Evolutionary conservation across 2,329 filamentous ascomycete genomes (phyloP).

Genomic region (Neocatenulostroma microsporum): DNA sequence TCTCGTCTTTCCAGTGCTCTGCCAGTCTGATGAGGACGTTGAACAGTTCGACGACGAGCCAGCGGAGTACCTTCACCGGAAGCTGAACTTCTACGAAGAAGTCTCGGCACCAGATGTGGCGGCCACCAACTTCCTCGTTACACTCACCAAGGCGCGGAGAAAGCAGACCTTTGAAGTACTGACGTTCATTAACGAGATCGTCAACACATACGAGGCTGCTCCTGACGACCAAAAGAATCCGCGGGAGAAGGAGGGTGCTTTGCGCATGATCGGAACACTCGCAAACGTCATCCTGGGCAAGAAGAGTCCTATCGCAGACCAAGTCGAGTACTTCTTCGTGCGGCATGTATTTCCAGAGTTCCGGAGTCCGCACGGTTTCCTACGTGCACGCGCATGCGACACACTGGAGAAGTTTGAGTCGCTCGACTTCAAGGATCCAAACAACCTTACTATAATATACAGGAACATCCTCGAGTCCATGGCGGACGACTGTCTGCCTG

Average conservation of each 20-base stretch:
- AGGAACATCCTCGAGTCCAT: conserved; percentile 94
- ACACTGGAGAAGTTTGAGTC: conserved; percentile 97
- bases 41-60: conserved; percentile 92
- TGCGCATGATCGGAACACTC: conserved; percentile 94
- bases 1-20: conserved; percentile 90
- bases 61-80: conserved; percentile 92
- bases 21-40: conserved; percentile 83
- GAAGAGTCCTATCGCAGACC: conserved; percentile 95
- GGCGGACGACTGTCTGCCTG: conserved; percentile 86
- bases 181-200: conserved; percentile 88
- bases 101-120: conserved; percentile 91
- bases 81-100: conserved; percentile 96
- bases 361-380: conserved; percentile 80
- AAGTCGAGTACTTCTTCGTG: conserved; percentile 97
- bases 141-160: conserved; percentile 84
- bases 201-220: conserved; percentile 82
- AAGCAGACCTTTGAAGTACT: conserved; percentile 95
- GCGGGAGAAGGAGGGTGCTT: conserved; percentile 87
- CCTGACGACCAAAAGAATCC: conserved; percentile 87
- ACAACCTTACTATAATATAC: conserved; percentile 94
- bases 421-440: conserved; percentile 91
- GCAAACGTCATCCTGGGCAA: conserved; percentile 92
- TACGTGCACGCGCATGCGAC: conserved; percentile 90
- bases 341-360: conserved; percentile 98
- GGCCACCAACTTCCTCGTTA: conserved; percentile 92